Conservation (phyloP, 2,329 filamentous ascomycete species). For the Trichoderma atroviride region DNA sequence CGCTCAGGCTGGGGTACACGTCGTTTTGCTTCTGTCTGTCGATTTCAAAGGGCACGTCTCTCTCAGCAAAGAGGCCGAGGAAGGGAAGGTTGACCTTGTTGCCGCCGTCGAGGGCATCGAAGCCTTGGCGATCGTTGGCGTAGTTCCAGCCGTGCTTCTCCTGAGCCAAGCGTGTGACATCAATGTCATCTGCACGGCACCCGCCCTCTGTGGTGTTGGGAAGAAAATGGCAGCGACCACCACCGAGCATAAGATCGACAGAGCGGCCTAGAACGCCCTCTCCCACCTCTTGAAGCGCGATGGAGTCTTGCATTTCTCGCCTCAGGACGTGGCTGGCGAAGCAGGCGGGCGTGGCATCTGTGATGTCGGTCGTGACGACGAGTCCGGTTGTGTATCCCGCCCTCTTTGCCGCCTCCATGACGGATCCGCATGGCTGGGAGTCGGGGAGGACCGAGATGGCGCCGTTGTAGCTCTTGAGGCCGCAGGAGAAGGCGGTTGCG, state of each 20-base stretch:
- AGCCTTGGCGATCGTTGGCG: slow-evolving; percentile 69
- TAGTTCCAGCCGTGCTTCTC: slow-evolving; percentile 80
- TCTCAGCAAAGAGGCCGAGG: slow-evolving; percentile 79
- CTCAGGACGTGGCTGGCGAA: slow-evolving; percentile 87
- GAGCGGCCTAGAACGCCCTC: slow-evolving; percentile 82
- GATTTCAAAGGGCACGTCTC: slow-evolving; percentile 90
- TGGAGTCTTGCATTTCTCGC: slow-evolving; percentile 81
- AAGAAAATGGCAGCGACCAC: slow-evolving; percentile 90
- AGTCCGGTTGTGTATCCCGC: slow-evolving; percentile 91
- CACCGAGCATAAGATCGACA: slow-evolving; percentile 90
- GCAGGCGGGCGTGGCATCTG: slow-evolving; percentile 93
- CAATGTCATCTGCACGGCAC: slow-evolving; percentile 77
- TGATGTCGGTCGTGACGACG: slow-evolving; percentile 92
- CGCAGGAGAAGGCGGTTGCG: slow-evolving; percentile 94
- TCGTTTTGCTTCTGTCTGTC: slow-evolving; percentile 80
- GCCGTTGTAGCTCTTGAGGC: slow-evolving; percentile 91
- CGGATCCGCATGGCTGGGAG: slow-evolving; percentile 84
- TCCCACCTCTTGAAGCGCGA: slow-evolving; percentile 90
- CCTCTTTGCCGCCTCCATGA: slow-evolving; percentile 88
- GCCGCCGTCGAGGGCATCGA: slow-evolving; percentile 72
- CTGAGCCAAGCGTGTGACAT: slow-evolving; percentile 73
- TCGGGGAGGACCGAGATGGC: slow-evolving; percentile 90
- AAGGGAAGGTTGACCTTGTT: slow-evolving; percentile 74
- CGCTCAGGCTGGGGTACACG: slow-evolving; percentile 82
- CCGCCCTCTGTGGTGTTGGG: slow-evolving; percentile 79